Evolutionary conservation across 176 grass and related monocot genomes (phyloP).

Genomic region (Puccinellia tenuiflora): DNA sequence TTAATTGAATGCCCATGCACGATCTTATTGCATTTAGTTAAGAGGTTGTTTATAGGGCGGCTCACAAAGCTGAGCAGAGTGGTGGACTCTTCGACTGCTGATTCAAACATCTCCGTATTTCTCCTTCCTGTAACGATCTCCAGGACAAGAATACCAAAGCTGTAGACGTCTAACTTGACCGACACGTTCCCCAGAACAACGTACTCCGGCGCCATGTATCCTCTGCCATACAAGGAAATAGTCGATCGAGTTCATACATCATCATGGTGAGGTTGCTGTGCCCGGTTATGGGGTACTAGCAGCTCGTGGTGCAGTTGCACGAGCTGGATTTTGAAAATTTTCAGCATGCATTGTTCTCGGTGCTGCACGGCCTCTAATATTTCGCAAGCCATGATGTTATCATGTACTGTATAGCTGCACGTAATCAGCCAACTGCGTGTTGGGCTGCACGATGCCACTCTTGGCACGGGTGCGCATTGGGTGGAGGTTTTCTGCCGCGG

Average conservation of each 20-base stretch:
- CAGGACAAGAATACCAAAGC: conserved; percentile 17
- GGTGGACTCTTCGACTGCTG: background rate
- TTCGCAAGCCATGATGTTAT: no score
- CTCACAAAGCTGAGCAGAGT: conserved; percentile 16
- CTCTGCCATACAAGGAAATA: background rate
- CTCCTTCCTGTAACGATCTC: conserved; percentile 19
- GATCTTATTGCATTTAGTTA: background rate
- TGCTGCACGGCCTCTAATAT: no score
- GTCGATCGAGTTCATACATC: background rate
- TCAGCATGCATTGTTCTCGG: no score
- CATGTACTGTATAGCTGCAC: no score
- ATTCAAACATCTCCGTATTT: background rate
- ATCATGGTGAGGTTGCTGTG: background rate
- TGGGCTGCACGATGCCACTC: no score
- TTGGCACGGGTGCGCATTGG: no score
- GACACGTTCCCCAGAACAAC: background rate
- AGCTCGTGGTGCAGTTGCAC: background rate
- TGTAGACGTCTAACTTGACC: conserved; percentile 31
- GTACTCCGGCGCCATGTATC: conserved; percentile 22
- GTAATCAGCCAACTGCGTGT: no score
- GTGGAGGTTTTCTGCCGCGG: no score
- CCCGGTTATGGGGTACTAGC: background rate
- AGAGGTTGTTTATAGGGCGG: background rate
- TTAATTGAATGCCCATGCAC: background rate
- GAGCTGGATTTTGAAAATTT: background rate